Evolutionary conservation across 495 filamentous ascomycete genomes (phyloP).

Genomic region (Penicillium crystallinum): DNA sequence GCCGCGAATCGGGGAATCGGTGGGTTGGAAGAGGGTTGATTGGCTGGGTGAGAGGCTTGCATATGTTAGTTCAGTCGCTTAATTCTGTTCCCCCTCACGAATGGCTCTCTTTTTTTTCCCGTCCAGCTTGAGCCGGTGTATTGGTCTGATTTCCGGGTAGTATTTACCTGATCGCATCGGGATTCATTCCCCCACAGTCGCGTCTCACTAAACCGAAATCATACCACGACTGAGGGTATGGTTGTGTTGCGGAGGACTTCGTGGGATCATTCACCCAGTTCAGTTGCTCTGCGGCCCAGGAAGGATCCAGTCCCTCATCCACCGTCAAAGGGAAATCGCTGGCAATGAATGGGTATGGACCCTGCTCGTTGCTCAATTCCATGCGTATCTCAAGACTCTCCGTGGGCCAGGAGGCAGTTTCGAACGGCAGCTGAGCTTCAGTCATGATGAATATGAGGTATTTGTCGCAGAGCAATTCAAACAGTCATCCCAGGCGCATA

Average conservation of each 20-base stretch:
- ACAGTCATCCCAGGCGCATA: not conserved
- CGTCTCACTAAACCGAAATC: conserved; percentile 10
- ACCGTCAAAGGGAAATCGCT: not conserved
- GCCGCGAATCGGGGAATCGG: conserved; percentile 4
- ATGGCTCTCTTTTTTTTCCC: not conserved
- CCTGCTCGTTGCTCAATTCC: not conserved
- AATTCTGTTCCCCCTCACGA: too few species aligned
- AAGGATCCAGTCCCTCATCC: not conserved
- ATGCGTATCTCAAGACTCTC: not conserved
- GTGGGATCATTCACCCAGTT: not conserved
- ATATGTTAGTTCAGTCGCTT: not conserved
- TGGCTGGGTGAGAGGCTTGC: not conserved
- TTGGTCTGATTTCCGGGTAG: not conserved
- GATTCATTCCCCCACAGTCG: not conserved
- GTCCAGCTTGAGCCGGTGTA: not conserved
- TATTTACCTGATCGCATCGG: not conserved
- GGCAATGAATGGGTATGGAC: not conserved
- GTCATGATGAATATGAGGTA: not conserved
- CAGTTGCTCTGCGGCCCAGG: not conserved
- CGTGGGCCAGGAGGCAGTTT: not conserved
- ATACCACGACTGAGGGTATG: conserved; percentile 12
- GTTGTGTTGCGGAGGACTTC: conserved; percentile 2
- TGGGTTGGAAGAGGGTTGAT: not conserved
- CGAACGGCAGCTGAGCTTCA: not conserved
- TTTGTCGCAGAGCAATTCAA: too few species aligned